Percentiles rank a stretch among this genome's conserved stretches.
These are phyloP conservation scores for Hyparrhenia diplandra DNA, from an alignment of 176 grass and related monocot species.

Conservation along the genomic window DNA sequence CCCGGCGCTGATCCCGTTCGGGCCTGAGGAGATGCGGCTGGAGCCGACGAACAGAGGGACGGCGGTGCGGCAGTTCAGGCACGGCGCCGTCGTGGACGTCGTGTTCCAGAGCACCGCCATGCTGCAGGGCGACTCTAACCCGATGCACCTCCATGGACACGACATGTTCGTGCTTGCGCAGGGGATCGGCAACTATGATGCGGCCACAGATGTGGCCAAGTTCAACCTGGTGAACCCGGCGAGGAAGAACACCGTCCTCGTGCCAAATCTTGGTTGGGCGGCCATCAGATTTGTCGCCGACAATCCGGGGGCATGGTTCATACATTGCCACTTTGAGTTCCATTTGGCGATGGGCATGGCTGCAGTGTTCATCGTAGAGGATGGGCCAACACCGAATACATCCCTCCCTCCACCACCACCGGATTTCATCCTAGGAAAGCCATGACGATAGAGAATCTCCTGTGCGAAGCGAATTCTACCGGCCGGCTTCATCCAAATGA, in stretches of 20 bases:
- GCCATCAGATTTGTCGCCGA: slow-evolving; percentile 16
- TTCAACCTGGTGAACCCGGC: slow-evolving; percentile 36
- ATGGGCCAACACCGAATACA: neutral
- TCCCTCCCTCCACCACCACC: neutral
- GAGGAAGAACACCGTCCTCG: slow-evolving; percentile 2
- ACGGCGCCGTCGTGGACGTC: neutral
- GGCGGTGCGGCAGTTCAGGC: neutral
- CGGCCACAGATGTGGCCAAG: neutral
- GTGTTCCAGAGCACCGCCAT: slow-evolving; percentile 45
- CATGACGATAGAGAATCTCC: too few species aligned
- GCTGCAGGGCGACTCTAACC: slow-evolving; percentile 37
- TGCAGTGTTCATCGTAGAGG: slow-evolving; percentile 11
- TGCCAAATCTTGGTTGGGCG: slow-evolving; percentile 15
- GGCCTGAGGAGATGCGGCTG: neutral
- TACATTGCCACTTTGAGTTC: slow-evolving; percentile 36
- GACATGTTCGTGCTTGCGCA: neutral
- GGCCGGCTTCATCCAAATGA: too few species aligned
- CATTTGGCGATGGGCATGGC: slow-evolving; percentile 28
- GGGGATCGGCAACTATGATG: slow-evolving; percentile 25
- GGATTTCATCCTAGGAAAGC: neutral
- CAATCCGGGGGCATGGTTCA: slow-evolving; percentile 39
- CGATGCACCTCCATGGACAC: slow-evolving; percentile 48
- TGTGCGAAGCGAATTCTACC: too few species aligned
- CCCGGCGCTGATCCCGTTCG: neutral
- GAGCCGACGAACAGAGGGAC: neutral